Percentiles rank a stretch among this genome's conserved stretches.
These are phyloP conservation scores for Talaromyces adpressus DNA, from an alignment of 495 filamentous ascomycete genomes.

Conservation along the genomic window DNA sequence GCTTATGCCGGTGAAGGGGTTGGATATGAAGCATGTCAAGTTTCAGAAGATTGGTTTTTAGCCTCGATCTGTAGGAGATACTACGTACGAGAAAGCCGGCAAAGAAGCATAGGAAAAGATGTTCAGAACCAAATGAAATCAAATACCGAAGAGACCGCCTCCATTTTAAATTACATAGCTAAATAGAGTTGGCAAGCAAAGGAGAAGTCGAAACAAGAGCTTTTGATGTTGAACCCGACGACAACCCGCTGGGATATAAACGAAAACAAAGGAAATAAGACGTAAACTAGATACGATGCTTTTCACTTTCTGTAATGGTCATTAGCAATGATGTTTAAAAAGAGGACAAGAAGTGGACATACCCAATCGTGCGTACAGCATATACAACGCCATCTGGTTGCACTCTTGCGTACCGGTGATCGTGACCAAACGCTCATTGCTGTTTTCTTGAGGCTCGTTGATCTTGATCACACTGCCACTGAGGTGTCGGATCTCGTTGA, in stretches of 20 bases:
- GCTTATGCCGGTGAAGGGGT: constrained; percentile 25
- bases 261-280: not conserved
- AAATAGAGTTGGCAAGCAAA: constrained; percentile 21
- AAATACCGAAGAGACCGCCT: constrained; percentile 21
- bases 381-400: constrained; percentile 98
- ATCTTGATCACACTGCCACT: constrained; percentile 99
- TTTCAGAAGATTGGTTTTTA: constrained; percentile 24
- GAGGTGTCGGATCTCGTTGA: constrained; percentile 96
- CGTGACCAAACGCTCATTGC: constrained; percentile 93
- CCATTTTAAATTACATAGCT: constrained; percentile 34
- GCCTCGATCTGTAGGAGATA: not conserved
- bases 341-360: constrained; percentile 18
- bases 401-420: constrained; percentile 97
- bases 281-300: constrained; percentile 57
- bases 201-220: constrained; percentile 11
- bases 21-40: constrained; percentile 38
- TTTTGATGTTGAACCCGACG: constrained; percentile 3
- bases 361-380: constrained; percentile 97
- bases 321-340: constrained; percentile 18
- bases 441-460: constrained; percentile 98
- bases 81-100: not conserved
- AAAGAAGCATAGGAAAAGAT: not conserved
- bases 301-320: constrained; percentile 63
- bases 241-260: not conserved
- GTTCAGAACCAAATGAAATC: not conserved